Percentiles rank a stretch among this genome's conserved stretches.
Conservation (phyloP, 23 red algal genomes). For the Chondrus crispus region DNA sequence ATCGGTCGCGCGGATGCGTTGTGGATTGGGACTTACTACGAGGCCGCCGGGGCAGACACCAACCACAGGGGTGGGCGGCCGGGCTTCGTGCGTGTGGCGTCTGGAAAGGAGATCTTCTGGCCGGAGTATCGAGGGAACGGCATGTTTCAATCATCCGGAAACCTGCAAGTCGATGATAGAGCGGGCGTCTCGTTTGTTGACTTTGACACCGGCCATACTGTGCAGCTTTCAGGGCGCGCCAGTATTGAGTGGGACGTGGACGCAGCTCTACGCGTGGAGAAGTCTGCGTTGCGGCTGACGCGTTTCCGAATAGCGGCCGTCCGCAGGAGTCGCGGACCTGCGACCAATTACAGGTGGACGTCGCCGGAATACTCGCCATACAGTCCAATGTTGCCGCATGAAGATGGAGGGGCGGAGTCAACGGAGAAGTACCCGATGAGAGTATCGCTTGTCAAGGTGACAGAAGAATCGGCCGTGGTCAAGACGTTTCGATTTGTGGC, state of each 20-base stretch:
- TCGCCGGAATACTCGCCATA: slow-evolving; percentile 51
- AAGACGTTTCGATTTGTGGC: slow-evolving; percentile 72
- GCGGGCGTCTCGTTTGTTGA: slow-evolving; percentile 61
- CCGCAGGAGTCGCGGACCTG: slow-evolving; percentile 16
- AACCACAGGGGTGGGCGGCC: slow-evolving; percentile 65
- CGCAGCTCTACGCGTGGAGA: not conserved
- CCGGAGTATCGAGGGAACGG: slow-evolving; percentile 80
- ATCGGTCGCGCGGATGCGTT: slow-evolving; percentile 45
- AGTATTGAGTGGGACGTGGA: slow-evolving; percentile 23
- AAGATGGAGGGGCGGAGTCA: not conserved
- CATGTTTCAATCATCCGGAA: slow-evolving; percentile 66
- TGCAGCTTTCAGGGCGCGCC: slow-evolving; percentile 66
- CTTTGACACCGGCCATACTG: slow-evolving; percentile 21
- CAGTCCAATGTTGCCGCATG: slow-evolving; percentile 7
- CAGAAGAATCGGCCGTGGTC: slow-evolving; percentile 16
- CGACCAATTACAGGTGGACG: slow-evolving; percentile 56
- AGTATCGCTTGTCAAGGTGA: slow-evolving; percentile 43
- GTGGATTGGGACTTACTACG: slow-evolving; percentile 58
- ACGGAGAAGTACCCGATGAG: slow-evolving; percentile 3
- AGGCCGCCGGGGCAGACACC: slow-evolving; percentile 27
- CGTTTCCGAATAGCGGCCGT: slow-evolving; percentile 30
- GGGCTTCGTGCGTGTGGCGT: slow-evolving; percentile 38
- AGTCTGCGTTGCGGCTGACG: not conserved
- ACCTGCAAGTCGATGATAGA: slow-evolving; percentile 35
- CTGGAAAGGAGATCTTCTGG: slow-evolving; percentile 19